Evolutionary conservation across 192 early-diverging fungal species (phyloP), one percentile per base, ranked within the genome.

Genomic region (Backusella liffmaniae): DNA sequence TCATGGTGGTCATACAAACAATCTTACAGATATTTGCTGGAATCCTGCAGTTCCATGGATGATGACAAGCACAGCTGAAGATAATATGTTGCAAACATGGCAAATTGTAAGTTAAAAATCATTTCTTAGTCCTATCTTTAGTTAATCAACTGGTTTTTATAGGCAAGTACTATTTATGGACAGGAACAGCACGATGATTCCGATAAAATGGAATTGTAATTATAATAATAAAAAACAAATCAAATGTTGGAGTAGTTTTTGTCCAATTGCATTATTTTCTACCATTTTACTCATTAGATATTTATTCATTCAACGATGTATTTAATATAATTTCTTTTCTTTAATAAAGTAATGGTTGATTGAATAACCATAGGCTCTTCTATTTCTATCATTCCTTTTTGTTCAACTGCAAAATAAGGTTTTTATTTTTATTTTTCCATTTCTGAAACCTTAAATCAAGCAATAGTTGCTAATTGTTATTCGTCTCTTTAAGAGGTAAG

Each of bases 11-110:
- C 98, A 99, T 74, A 98, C 96, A 8, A 97, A 95, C 88, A 96
- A 94, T 83, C 93, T 99, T 41, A 92, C 94, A 35, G 98, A 99
- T 80, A 93, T 99, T 70, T 90, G 89, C 68, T 99, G 98, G 98
- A 99, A 97, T 88, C 89, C 86, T 75, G 91, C 95, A 74, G 90
- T 94, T 73, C 95, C 95, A 41, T 99, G 98, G 98, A 94, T 94
- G 5, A 85, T 99, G 75, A 94, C 94, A 80, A 94, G 92, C 46
- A 91, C 95, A 4, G 98, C 96, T 9, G 97, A 99, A 78, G 97
- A 99, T 79, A 99, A 99, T 76, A 95, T 99, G 65, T 90, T 94
- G 66, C 98, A 99, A 90, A 93, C 97, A 5, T 99, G 98, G 98
- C 96, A 99, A 86, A 97, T 97, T 94, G 96, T 93, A 83, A 88